Evolutionary conservation across 1,284 basidiomycete species (phyloP), one percentile per base, ranked within the genome.

Genomic region (Termitomyces sp.): DNA sequence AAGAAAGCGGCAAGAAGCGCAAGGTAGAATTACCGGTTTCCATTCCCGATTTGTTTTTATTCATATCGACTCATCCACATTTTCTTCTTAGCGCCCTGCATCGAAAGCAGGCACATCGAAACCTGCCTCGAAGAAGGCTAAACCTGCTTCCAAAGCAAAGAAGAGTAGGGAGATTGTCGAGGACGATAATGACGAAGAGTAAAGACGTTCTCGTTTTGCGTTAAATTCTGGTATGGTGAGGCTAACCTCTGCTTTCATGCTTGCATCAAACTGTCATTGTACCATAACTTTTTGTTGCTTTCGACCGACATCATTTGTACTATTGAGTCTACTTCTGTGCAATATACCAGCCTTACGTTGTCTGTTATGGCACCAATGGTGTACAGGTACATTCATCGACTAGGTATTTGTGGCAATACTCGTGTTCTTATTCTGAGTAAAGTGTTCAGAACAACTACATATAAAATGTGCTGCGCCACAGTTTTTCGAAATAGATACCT

Each of bases 1-100:
- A 71, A 24, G 67, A 66, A 30, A 60, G 54, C 43, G 66, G 65
- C 53, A 77, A 74, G 66, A 78, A 78, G 58, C 73, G 74, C 56
- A 78, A 78, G 69, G 75, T 74, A 63, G 30, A 9, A 5, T 50
- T 50, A 11, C 18, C 4, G 26, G 5, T 39, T 51, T 37, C 10
- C 35, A 44, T 19, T 24, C 24, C 35, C 28, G 24, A 31, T 11
- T 5, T n/a, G 28, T 18, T 21, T 40, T 52, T 24, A 46, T 16
- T 40, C 13, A 54, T 18, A 40, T 19, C 18, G 5, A 7, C 16
- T 5, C 26, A 26, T 11, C 11, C 11, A 6, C 33, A 37, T 46
- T 13, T 13, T 16, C n/a, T 16, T 49, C 19, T 28, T 52, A 73
- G 73, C 71, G 71, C 52, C 65, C 70, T 8, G 64, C 64, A 16